Evolutionary conservation across 2,329 filamentous ascomycete species (phyloP).

Genomic region (Graphilbum sp.): DNA sequence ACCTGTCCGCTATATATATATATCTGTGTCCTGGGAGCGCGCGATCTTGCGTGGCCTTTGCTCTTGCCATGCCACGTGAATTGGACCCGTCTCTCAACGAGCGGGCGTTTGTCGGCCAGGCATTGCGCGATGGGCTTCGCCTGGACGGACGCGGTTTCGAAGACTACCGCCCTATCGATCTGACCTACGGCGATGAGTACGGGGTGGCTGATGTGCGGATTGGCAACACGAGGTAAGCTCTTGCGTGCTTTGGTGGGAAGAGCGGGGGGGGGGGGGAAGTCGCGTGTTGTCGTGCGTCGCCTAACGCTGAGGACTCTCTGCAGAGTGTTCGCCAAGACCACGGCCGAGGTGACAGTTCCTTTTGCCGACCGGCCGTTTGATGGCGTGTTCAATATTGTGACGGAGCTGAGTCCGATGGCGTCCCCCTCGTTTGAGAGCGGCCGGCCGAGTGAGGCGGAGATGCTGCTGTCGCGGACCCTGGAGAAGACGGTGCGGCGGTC

Average conservation of each 20-base stretch:
- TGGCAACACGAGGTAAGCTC: slow-evolving; percentile 70
- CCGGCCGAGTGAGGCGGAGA: slow-evolving; percentile 67
- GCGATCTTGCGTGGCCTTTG: too few species aligned
- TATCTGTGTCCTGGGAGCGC: too few species aligned
- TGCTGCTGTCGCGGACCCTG: slow-evolving; percentile 71
- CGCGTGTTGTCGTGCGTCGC: background rate
- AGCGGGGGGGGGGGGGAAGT: background rate
- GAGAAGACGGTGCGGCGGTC: slow-evolving; percentile 91
- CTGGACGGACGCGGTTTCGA: slow-evolving; percentile 73
- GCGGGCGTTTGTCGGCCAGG: slow-evolving; percentile 69
- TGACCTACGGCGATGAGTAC: slow-evolving; percentile 80
- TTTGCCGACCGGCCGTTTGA: slow-evolving; percentile 84
- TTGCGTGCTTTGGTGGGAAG: background rate
- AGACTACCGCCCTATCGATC: slow-evolving; percentile 58
- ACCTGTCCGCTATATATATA: too few species aligned
- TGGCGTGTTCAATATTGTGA: slow-evolving; percentile 81
- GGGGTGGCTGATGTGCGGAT: slow-evolving; percentile 75
- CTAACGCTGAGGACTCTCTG: too few species aligned
- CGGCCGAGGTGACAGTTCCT: slow-evolving; percentile 74
- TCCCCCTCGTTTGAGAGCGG: slow-evolving; percentile 80
- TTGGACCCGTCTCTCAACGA: slow-evolving; percentile 80
- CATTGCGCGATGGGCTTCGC: slow-evolving; percentile 63
- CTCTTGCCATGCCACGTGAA: slow-evolving; percentile 81
- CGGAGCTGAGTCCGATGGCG: slow-evolving; percentile 84
- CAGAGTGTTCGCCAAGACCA: slow-evolving; percentile 71